Conservation (phyloP, 306 rosid genomes). For the Lagenaria siceraria region DNA sequence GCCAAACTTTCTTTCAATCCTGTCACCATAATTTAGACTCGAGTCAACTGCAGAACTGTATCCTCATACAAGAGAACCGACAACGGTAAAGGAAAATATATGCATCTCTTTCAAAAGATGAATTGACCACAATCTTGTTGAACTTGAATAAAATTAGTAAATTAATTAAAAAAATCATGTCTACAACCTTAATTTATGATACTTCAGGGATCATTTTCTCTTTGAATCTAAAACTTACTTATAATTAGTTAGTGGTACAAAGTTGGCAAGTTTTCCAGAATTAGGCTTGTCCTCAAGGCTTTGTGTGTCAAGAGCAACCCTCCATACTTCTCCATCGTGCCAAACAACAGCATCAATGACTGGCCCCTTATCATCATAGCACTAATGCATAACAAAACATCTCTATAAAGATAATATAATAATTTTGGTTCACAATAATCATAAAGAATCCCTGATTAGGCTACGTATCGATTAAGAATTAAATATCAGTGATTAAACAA, state of each 20-base stretch:
- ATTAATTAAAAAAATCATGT: not conserved
- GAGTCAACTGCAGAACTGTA: not conserved
- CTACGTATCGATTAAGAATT: not conserved
- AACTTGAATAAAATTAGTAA: not conserved
- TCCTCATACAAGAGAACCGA: not conserved
- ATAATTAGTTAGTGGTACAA: conserved; percentile 73
- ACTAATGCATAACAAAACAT: conserved; percentile 31
- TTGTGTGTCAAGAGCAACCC: conserved; percentile 85
- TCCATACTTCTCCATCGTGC: conserved; percentile 97
- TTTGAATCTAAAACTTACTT: conserved; percentile 36
- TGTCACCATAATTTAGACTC: conserved; percentile 14
- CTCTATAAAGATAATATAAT: not conserved
- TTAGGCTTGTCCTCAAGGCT: conserved; percentile 71
- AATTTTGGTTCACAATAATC: not conserved
- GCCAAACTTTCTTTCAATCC: conserved; percentile 68
- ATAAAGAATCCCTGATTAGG: not conserved
- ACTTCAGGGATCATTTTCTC: not conserved
- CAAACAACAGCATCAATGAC: conserved; percentile 85
- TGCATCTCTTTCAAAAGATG: not conserved
- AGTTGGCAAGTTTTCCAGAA: conserved; percentile 69
- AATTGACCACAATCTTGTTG: not conserved
- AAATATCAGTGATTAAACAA: not conserved
- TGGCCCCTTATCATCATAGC: conserved; percentile 89
- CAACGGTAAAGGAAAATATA: not conserved
- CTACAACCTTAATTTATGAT: not conserved